Evolutionary conservation across 805 yeast genomes (phyloP).

Genomic region (Torulaspora delbrueckii): DNA sequence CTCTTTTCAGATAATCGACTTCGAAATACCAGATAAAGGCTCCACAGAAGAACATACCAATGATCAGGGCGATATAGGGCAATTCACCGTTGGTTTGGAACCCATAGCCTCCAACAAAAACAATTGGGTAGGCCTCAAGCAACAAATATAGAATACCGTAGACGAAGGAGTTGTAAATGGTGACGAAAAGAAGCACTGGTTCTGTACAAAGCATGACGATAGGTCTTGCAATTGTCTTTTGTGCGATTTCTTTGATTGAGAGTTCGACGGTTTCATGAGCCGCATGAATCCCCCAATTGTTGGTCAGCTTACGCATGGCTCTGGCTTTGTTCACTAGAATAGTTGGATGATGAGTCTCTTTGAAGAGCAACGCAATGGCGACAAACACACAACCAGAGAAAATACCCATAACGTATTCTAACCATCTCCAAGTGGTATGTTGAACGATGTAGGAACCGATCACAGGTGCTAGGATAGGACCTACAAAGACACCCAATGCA

Average conservation of each 20-base stretch:
- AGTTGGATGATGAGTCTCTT: conserved; percentile 71
- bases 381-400: conserved; percentile 41
- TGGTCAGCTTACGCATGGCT: conserved; percentile 57
- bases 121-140: conserved; percentile 70
- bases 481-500: conserved; percentile 66
- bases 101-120: conserved; percentile 58
- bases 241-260: conserved; percentile 52
- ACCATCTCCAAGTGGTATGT: conserved; percentile 80
- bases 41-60: conserved; percentile 65
- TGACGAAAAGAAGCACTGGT: conserved; percentile 64
- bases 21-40: conserved; percentile 49
- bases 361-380: conserved; percentile 39
- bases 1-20: conserved; percentile 43
- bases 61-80: conserved; percentile 71
- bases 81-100: conserved; percentile 51
- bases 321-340: conserved; percentile 60
- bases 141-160: conserved; percentile 75
- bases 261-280: conserved; percentile 63
- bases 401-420: conserved; percentile 65
- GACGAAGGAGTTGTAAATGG: conserved; percentile 70
- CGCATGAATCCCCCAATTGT: conserved; percentile 80
- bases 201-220: conserved; percentile 59
- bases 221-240: conserved; percentile 65
- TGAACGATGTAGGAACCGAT: conserved; percentile 66
- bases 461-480: conserved; percentile 82